Base-by-base conservation (phyloP, 495 filamentous ascomycete genomes). In the Penicillium lagena region DNA sequence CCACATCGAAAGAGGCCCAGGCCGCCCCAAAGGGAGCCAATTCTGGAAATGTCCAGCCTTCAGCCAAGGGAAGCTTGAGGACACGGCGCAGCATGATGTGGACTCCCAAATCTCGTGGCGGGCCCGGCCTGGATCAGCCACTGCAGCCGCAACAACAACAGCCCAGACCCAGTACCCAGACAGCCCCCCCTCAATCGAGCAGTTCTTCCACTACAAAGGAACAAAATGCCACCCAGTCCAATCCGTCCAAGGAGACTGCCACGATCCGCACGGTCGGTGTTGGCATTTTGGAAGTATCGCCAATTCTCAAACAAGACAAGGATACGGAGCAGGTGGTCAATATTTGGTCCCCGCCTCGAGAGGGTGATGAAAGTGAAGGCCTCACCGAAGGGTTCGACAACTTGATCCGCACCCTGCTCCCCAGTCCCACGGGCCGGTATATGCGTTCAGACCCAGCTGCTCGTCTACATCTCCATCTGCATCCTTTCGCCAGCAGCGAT, bases 21-120 rank as follows among this genome's bases (percentile, higher is more conserved):
- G 35, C 56, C 1, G 55, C 66, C 9, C 47, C 56, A 29, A 67
- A 59, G 41, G 49, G 60, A 32, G 39, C 64, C 8, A 33, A 38
- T 32, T 37, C 52, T 11, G 55, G 49, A 10, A 51, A 49, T 7
- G 14, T 61, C 28, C 58, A 61, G 28, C 55, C 58, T 3, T 65
- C 65, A 1, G 62, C 50, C 15, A 70, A 67, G 43, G 71, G 68
- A 27, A 71, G 68, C 46, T 37, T 71, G 14, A 76, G 70, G 49
- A 67, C 69, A 46, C 85, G 87, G 51, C 80, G 90, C 51, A 95
- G 90, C 62, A 67, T 91, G 57, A 90, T 94, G 82, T 94, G 88
- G 82, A 80, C 81, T 0, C 54, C 59, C 10, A 72, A 72, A 43
- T 47, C 49, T 12, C 63, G 64, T 15, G 53, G 58, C 12, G 45